phyloP scores from a whole-genome alignment of 495 filamentous ascomycete species.

The Neurospora tetrasperma region DNA sequence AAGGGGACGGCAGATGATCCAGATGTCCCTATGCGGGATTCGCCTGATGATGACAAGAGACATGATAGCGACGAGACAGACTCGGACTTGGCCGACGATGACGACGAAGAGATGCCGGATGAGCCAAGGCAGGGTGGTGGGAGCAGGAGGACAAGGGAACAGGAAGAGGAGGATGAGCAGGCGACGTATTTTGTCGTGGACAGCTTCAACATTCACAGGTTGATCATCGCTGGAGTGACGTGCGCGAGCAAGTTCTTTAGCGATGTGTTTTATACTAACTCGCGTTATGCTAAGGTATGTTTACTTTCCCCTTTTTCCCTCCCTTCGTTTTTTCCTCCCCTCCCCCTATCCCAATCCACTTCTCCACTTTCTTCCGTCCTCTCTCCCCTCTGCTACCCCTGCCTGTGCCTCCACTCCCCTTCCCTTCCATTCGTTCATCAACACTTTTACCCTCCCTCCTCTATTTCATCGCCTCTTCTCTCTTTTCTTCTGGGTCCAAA shows the following conservation, averaged over 20 bases:
- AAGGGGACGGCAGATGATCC: slow-evolving; percentile 5
- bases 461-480: no score
- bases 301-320: background rate
- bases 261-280: slow-evolving; percentile 99
- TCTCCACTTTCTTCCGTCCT: background rate
- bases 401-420: background rate
- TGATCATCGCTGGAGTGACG: slow-evolving; percentile 95
- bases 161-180: slow-evolving; percentile 11
- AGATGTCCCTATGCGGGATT: slow-evolving; percentile 29
- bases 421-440: background rate
- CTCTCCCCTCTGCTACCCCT: background rate
- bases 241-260: slow-evolving; percentile 99
- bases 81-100: slow-evolving; percentile 30
- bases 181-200: slow-evolving; percentile 87
- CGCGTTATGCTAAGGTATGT: slow-evolving; percentile 93
- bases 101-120: slow-evolving; percentile 11
- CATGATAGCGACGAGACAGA: slow-evolving; percentile 27
- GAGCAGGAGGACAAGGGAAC: background rate
- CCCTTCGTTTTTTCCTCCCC: background rate
- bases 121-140: background rate
- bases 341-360: background rate
- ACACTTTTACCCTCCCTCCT: background rate
- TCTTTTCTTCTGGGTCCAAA: background rate
- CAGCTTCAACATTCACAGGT: slow-evolving; percentile 96
- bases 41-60: slow-evolving; percentile 13